Base-by-base conservation (phyloP, 257 asterid species). In the Ballota nigra region DNA sequence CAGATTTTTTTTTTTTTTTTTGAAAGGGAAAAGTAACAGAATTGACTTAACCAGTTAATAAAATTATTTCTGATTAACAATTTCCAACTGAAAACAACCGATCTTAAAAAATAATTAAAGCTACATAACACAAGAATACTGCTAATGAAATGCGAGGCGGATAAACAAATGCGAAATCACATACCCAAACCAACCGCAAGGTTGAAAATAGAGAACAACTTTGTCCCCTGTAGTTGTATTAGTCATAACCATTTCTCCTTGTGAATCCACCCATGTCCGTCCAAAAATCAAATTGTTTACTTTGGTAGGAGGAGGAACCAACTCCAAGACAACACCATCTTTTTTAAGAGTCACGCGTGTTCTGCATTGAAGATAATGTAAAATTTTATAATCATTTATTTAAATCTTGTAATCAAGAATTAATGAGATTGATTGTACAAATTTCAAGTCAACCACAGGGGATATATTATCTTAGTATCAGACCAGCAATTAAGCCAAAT, bases 141-240 rank as follows among this genome's bases (percentile, higher is more conserved):
- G 62, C 11, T 26, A 70, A 8, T n/a, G 56, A 47, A 6, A 60
- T 62, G 28, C 49, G 7, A 53, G 19, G 38, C 61, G 31, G 41
- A 53, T 49, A 58, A 45, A 45, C 26, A 40, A 65, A 31, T 2
- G 6, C 33, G 45, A 57, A 33, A 62, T 66, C 52, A 38, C 96
- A 60, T 88, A 94, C 99, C 99, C 99, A 70, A 95, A 92, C 99
- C 99, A 95, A 59, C 99, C 97, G 68, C 98, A 95, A 60, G 99
- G 99, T 79, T 95, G 99, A 85, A 95, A 95, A 82, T 87, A 95
- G 47, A 95, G 87, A 31, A 92, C 90, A 58, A 83, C 98, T 87
- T 95, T 95, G 80, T 95, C 99, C 76, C 99, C 99, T 0, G 99
- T 92, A 22, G 96, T 92, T 83, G 84, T 43, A 85, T 95, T 92